Conservation (phyloP, 164 flowering plant species). For the Vitis vinifera region ASM3070453v1 NC_081805.1:3955001-3955500, state of each 20-base stretch:
- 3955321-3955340: conserved; percentile 58
- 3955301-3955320: conserved; percentile 59
- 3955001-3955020: too few relatives aligned
- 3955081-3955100: conserved; percentile 47
- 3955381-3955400: conserved; percentile 45
- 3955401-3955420: conserved; percentile 50
- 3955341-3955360: conserved; percentile 70
- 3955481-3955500: conserved; percentile 38
- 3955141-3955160: conserved; percentile 54
- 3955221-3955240: conserved; percentile 31
- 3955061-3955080: conserved; percentile 19
- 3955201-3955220: conserved; percentile 37
- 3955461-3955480: not conserved
- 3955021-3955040: not conserved
- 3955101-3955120: conserved; percentile 57
- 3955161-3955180: conserved; percentile 38
- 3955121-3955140: conserved; percentile 43
- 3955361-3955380: conserved; percentile 51
- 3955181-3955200: conserved; percentile 22
- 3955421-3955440: not conserved
- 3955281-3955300: conserved; percentile 22
- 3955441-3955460: not conserved
- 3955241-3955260: conserved; percentile 21
- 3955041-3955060: not conserved
- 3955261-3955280: conserved; percentile 9